Evolutionary conservation across 495 filamentous ascomycete species (phyloP).

Genomic region (Xanthoparmelia taractica): DNA sequence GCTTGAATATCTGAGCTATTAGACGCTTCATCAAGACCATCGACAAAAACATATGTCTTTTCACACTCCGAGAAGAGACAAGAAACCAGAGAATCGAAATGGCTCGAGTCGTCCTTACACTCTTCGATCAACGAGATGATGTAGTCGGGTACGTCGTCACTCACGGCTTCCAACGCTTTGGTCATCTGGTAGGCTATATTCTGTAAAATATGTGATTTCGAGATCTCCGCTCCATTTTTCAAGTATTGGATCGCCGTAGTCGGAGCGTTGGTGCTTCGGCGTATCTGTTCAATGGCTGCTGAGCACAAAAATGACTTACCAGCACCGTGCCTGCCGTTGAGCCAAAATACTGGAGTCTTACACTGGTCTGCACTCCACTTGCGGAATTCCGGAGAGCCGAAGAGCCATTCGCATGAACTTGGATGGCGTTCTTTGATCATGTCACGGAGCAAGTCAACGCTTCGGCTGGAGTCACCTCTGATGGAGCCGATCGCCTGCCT

Average conservation of each 20-base stretch:
- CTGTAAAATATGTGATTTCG: background rate
- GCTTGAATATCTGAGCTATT: background rate
- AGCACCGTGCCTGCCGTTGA: background rate
- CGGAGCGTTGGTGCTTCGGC: background rate
- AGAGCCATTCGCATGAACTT: background rate
- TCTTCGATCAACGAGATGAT: background rate
- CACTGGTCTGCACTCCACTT: background rate
- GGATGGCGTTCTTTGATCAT: slow-evolving; percentile 1
- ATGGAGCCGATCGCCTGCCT: background rate
- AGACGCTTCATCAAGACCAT: background rate
- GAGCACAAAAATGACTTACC: background rate
- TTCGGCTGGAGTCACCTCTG: background rate
- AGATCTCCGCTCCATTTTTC: background rate
- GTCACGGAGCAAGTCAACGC: background rate
- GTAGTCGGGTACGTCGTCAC: background rate
- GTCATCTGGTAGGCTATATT: background rate
- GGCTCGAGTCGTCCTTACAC: background rate
- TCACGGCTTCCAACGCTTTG: background rate
- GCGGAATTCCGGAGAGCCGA: background rate
- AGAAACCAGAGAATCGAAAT: too few species aligned
- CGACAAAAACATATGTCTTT: background rate
- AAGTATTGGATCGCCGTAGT: background rate
- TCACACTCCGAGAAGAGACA: background rate
- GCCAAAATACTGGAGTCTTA: background rate
- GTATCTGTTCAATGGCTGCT: background rate